These are phyloP conservation scores for Echium plantagineum DNA, from an alignment of 257 asterid species.

Conservation along the genomic window DNA sequence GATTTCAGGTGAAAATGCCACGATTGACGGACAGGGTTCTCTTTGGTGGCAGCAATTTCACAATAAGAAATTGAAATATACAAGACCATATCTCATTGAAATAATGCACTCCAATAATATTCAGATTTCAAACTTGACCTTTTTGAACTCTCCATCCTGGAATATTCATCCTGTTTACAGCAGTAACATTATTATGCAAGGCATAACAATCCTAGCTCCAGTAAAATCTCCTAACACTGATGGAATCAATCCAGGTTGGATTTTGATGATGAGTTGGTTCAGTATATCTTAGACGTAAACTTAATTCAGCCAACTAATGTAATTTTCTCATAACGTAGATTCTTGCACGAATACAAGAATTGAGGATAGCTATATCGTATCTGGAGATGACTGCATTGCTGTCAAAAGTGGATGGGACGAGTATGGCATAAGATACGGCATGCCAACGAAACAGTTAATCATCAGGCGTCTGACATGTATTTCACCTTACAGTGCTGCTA, in stretches of 20 bases:
- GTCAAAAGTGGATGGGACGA: constrained; percentile 94
- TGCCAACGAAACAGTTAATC: constrained; percentile 63
- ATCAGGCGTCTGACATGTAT: constrained; percentile 70
- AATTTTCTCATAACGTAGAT: constrained; percentile 26
- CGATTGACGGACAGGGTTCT: constrained; percentile 74
- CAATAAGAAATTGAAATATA: constrained; percentile 53
- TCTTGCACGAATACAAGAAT: constrained; percentile 80
- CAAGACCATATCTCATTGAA: constrained; percentile 77
- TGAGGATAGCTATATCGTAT: constrained; percentile 59
- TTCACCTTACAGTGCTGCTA: constrained; percentile 82
- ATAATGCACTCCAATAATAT: constrained; percentile 62
- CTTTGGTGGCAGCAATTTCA: constrained; percentile 89
- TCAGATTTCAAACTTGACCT: constrained; percentile 66
- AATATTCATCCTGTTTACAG: constrained; percentile 83
- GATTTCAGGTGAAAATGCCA: constrained; percentile 64
- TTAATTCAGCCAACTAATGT: too few species aligned
- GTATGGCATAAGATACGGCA: constrained; percentile 64
- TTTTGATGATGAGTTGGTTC: too few species aligned
- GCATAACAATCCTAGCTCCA: constrained; percentile 79
- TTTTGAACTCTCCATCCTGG: constrained; percentile 81
- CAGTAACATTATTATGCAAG: constrained; percentile 68
- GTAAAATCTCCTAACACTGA: constrained; percentile 87
- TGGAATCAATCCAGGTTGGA: constrained; percentile 30
- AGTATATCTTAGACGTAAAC: too few species aligned
- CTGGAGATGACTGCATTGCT: constrained; percentile 83